Evolutionary conservation across 139 green algal species (phyloP).

Genomic region (Tetradesmus lagerheimii): DNA sequence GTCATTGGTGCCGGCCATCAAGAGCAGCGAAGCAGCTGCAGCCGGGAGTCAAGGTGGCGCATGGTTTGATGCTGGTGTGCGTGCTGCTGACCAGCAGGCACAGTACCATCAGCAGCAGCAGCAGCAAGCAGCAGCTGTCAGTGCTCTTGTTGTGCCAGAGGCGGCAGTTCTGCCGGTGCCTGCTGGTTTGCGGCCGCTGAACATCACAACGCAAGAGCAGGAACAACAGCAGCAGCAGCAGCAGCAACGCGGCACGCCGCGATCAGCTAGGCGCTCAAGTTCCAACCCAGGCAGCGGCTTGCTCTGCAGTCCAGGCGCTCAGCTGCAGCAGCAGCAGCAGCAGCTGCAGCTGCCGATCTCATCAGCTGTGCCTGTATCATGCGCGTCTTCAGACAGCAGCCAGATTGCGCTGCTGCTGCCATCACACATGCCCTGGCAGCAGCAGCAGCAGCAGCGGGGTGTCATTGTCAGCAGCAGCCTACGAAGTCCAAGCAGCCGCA

Average conservation of each 20-base stretch:
- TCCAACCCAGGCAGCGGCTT: not conserved
- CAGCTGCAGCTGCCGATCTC: not conserved
- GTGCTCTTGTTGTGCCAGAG: not conserved
- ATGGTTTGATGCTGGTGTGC: not conserved
- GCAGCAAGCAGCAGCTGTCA: not conserved
- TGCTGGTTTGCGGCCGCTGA: not conserved
- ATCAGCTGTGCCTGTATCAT: not conserved
- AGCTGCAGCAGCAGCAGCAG: not conserved
- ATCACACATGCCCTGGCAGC: not conserved
- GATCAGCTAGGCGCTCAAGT: not conserved
- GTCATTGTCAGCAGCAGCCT: not conserved
- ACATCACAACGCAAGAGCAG: not conserved
- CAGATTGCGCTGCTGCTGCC: not conserved
- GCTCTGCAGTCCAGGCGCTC: not conserved
- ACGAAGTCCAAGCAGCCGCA: not conserved
- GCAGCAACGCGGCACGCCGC: not conserved
- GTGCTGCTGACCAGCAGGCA: not conserved
- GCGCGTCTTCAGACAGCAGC: not conserved
- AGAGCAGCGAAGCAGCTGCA: conserved; percentile 16
- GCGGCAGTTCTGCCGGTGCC: conserved; percentile 19
- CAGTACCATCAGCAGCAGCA: not conserved
- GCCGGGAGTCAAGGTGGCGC: not conserved
- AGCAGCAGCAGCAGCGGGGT: conserved; percentile 21
- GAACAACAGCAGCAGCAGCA: not conserved
- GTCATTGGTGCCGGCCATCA: not conserved